Conservation (phyloP, 164 flowering plant genomes). For the Annona squamosa region DNA sequence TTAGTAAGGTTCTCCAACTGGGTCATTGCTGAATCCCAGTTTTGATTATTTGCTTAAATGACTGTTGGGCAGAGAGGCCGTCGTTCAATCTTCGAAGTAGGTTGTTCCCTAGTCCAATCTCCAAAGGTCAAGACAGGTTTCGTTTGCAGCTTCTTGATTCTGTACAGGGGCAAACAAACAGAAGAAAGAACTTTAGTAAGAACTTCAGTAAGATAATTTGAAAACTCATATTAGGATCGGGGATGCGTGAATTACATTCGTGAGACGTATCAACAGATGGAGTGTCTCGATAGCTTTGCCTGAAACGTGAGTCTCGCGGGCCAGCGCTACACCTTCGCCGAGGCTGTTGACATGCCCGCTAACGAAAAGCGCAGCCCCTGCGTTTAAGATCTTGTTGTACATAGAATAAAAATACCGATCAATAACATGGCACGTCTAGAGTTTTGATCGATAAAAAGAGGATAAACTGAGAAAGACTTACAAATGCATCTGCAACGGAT, state of each 20-base stretch:
- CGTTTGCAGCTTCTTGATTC: background rate
- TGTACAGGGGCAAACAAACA: background rate
- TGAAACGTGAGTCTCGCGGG: constrained; percentile 65
- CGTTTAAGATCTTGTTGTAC: constrained; percentile 58
- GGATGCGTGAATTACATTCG: constrained; percentile 40
- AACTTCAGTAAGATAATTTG: background rate
- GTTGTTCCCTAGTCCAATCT: too few relatives aligned
- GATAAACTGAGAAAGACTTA: constrained; percentile 21
- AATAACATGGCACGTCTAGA: background rate
- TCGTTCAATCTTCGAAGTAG: too few relatives aligned
- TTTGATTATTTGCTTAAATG: too few relatives aligned
- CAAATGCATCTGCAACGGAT: constrained; percentile 81
- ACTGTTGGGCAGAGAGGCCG: too few relatives aligned
- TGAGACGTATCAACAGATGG: constrained; percentile 43
- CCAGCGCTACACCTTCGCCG: constrained; percentile 60
- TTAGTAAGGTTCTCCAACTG: too few relatives aligned
- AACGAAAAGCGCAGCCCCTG: constrained; percentile 80
- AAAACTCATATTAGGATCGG: background rate
- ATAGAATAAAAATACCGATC: background rate
- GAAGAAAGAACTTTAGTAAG: background rate
- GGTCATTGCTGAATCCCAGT: too few relatives aligned
- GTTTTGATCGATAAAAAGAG: background rate
- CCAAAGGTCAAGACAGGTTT: too few relatives aligned
- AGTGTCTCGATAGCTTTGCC: constrained; percentile 68
- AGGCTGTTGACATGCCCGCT: constrained; percentile 46